Conservation (phyloP, 768 basidiomycete species). For the Strobilomyces echinocephalus region DNA sequence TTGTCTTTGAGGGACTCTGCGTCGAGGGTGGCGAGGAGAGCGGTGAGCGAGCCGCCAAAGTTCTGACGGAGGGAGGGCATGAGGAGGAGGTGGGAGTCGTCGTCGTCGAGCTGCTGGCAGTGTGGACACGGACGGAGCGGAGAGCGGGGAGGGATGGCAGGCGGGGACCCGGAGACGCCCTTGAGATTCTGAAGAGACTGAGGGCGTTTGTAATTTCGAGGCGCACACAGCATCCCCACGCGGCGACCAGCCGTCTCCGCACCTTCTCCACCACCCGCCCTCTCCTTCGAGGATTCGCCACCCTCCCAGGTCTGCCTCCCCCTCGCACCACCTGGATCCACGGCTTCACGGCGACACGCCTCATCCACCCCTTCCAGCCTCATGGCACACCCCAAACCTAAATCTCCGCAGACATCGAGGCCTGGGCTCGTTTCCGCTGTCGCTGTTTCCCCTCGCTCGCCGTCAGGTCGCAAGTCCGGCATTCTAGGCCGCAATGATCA, state of each 20-base stretch:
- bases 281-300: conserved; percentile 5
- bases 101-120: conserved; percentile 8
- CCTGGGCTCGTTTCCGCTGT: background rate
- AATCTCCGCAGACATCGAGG: conserved; percentile 21
- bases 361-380: conserved; percentile 22
- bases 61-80: conserved; percentile 30
- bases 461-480: background rate
- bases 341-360: conserved; percentile 22
- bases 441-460: background rate
- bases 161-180: conserved; percentile 9
- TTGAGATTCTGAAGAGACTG: conserved; percentile 28
- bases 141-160: conserved; percentile 29
- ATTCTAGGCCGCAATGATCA: conserved; percentile 4
- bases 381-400: conserved; percentile 19
- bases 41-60: conserved; percentile 31
- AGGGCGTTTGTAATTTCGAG: conserved; percentile 33
- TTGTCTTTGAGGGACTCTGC: conserved; percentile 29
- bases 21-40: conserved; percentile 28
- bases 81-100: conserved; percentile 14
- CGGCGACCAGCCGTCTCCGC: conserved; percentile 32
- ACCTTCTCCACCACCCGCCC: conserved; percentile 11
- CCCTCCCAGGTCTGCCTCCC: too few species aligned
- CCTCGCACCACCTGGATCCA: conserved; percentile 20
- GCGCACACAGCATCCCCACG: conserved; percentile 39
- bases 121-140: conserved; percentile 30